A percentile compares a stretch with the other conserved stretches of the same genome.
These are phyloP conservation scores for Usnea hakonensis DNA, from an alignment of 495 filamentous ascomycete genomes.

Conservation along the genomic window DNA sequence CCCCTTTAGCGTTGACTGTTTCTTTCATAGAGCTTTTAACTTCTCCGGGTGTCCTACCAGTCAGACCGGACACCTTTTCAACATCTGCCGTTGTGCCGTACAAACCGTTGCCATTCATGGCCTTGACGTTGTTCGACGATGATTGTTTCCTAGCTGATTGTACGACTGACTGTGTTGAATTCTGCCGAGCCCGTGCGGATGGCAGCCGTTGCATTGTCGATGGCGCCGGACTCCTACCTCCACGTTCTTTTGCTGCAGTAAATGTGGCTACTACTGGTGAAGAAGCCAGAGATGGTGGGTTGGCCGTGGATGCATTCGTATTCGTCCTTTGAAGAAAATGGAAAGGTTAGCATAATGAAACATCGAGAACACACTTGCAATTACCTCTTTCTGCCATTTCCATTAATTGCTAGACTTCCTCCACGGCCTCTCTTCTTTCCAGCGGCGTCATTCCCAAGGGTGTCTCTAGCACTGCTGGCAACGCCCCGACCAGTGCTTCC, in stretches of 20 bases:
- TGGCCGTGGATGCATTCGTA: constrained; percentile 41
- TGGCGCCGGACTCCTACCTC: constrained; percentile 42
- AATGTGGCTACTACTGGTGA: constrained; percentile 64
- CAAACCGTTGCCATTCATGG: constrained; percentile 24
- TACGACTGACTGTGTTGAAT: constrained; percentile 47
- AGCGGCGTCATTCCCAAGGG: constrained; percentile 50
- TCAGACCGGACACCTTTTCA: constrained; percentile 32
- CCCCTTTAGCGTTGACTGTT: constrained; percentile 23
- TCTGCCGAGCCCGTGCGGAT: constrained; percentile 62
- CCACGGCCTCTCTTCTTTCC: constrained; percentile 62
- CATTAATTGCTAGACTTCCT: constrained; percentile 44
- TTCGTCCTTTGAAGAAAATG: constrained; percentile 40
- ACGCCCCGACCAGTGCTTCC: constrained; percentile 43
- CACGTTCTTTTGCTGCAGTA: constrained; percentile 40
- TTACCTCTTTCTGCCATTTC: constrained; percentile 64
- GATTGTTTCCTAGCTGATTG: constrained; percentile 50
- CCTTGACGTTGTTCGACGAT: constrained; percentile 49
- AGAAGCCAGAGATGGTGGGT: constrained; percentile 62
- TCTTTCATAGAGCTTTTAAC: constrained; percentile 35
- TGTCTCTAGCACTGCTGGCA: constrained; percentile 54
- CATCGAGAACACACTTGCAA: constrained; percentile 19
- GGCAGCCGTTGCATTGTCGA: constrained; percentile 44
- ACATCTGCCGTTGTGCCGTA: constrained; percentile 28
- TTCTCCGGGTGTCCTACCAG: constrained; percentile 31
- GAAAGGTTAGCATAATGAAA: constrained; percentile 1